These are phyloP conservation scores for Myxozyma mucilagina DNA, from an alignment of 805 yeast species.

Conservation along the genomic window DNA sequence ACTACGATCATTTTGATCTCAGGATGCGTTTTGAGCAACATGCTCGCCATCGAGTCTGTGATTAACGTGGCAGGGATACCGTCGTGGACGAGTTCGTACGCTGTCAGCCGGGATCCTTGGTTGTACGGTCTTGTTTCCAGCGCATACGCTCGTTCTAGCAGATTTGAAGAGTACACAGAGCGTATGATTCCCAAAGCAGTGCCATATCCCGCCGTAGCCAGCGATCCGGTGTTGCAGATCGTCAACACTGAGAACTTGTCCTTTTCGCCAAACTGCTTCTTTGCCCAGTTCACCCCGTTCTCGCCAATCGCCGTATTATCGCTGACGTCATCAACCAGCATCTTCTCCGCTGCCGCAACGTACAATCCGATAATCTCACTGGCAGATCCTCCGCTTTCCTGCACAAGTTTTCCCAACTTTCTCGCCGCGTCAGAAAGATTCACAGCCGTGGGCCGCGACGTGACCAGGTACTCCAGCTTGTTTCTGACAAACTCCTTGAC, in stretches of 20 bases:
- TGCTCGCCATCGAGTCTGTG: conserved; percentile 89
- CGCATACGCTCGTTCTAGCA: conserved; percentile 66
- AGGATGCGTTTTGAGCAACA: conserved; percentile 57
- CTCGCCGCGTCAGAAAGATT: conserved; percentile 76
- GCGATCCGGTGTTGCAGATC: conserved; percentile 93
- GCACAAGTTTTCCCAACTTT: conserved; percentile 47
- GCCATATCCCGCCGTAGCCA: conserved; percentile 97
- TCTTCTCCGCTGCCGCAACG: conserved; percentile 43
- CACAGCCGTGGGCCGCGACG: conserved; percentile 94
- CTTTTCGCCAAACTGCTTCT: conserved; percentile 44
- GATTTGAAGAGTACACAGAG: conserved; percentile 54
- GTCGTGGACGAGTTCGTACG: conserved; percentile 85
- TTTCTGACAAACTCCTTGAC: conserved; percentile 41
- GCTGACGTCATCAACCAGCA: conserved; percentile 74
- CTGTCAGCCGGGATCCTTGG: conserved; percentile 92
- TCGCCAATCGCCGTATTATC: conserved; percentile 78
- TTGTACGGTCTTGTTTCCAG: conserved; percentile 95
- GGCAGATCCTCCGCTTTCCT: conserved; percentile 28
- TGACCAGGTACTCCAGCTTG: conserved; percentile 64
- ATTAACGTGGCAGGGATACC: conserved; percentile 82
- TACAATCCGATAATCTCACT: conserved; percentile 36
- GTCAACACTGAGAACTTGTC: conserved; percentile 83
- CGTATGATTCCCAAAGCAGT: conserved; percentile 93
- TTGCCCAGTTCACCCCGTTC: conserved; percentile 73
- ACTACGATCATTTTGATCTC: conserved; percentile 88